Percentiles rank a stretch among this genome's conserved stretches.
Conservation (phyloP, 1,284 basidiomycete species). For the Puccinia polysora region DNA sequence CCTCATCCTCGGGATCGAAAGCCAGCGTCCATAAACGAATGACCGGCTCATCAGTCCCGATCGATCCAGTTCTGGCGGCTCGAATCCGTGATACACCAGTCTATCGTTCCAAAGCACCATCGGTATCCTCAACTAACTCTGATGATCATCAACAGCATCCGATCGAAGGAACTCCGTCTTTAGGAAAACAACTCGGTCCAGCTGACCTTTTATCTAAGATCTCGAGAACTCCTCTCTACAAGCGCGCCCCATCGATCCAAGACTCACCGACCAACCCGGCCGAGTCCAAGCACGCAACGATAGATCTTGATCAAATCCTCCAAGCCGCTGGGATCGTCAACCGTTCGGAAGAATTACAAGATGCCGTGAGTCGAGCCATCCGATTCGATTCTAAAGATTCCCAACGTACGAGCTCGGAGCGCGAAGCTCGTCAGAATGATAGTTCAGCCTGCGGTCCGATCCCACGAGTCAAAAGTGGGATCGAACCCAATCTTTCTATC, state of each 20-base stretch:
- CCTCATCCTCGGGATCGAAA: not conserved
- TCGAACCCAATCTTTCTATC: not conserved
- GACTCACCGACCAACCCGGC: not conserved
- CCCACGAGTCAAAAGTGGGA: no score
- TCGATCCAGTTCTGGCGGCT: not conserved
- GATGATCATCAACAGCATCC: not conserved
- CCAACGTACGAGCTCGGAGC: no score
- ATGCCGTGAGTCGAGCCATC: no score
- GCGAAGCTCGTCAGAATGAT: no score
- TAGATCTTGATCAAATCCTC: not conserved
- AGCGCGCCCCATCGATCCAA: conserved; percentile 3
- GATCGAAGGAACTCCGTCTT: not conserved
- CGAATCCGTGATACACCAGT: not conserved
- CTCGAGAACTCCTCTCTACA: conserved; percentile 4
- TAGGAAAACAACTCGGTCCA: not conserved
- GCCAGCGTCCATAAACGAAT: not conserved
- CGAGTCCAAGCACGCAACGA: not conserved
- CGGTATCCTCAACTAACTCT: not conserved
- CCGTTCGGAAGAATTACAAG: no score
- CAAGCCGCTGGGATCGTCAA: conserved; percentile 5
- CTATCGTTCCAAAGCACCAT: conserved; percentile 3
- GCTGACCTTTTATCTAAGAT: not conserved
- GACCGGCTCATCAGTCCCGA: conserved; percentile 7
- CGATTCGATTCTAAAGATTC: no score
- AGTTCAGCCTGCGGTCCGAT: no score